These are phyloP conservation scores for Hypoxylon lenormandii DNA, from an alignment of 495 filamentous ascomycete genomes.

Conservation along the genomic window DNA sequence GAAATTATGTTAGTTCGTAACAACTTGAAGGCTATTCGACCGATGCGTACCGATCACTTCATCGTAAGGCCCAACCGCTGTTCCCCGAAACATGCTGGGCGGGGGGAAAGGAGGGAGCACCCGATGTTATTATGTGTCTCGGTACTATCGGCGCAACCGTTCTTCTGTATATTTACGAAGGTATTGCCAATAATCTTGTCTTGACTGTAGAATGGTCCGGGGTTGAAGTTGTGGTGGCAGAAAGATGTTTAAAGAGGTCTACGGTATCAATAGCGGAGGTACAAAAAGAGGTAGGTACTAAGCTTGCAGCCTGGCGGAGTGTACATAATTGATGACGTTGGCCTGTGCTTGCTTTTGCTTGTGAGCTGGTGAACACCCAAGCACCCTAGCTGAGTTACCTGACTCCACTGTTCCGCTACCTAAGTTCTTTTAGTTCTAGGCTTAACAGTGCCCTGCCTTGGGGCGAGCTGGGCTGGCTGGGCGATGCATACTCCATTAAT, in stretches of 20 bases:
- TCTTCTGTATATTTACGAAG: background rate
- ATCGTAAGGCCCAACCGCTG: constrained; percentile 64
- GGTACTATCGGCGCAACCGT: background rate
- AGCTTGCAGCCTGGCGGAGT: constrained; percentile 28
- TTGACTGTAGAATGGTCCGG: constrained; percentile 2
- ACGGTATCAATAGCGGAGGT: background rate
- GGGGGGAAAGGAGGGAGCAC: constrained; percentile 24
- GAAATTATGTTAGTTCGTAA: constrained; percentile 15
- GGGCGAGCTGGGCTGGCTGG: no score
- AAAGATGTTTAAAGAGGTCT: constrained; percentile 4
- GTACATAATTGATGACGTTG: constrained; percentile 46
- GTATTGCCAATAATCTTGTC: constrained; percentile 1
- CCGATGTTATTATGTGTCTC: constrained; percentile 6
- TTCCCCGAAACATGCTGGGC: constrained; percentile 64
- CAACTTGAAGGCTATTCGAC: constrained; percentile 12
- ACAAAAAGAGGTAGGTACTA: constrained; percentile 23
- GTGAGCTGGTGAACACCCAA: no score
- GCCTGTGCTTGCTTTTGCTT: constrained; percentile 34
- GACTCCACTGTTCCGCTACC: no score
- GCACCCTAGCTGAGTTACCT: no score
- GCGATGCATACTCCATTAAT: constrained; percentile 1
- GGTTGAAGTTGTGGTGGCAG: constrained; percentile 12
- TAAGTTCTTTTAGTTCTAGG: background rate
- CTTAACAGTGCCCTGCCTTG: constrained; percentile 8
- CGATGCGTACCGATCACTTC: constrained; percentile 62